Evolutionary conservation across 139 green algal species (phyloP), one percentile per base, ranked within the genome.

Genomic region (Picochlorum sp.): DNA sequence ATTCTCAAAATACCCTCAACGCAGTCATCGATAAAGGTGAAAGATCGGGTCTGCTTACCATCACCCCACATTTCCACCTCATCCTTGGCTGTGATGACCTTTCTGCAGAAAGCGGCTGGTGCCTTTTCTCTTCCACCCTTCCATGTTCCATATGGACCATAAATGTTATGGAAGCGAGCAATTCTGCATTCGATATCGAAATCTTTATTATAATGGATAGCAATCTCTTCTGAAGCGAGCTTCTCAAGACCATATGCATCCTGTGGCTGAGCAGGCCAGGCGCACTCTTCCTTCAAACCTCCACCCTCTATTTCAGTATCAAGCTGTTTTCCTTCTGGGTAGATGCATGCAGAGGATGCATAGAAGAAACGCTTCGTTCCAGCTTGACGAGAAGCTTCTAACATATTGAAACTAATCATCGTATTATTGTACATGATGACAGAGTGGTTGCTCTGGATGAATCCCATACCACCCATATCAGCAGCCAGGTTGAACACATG

Each of bases 391-490:
- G 83, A 73, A 24, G 91, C 94, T 81, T 99, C 94, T 54, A 99
- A 61, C 82, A 98, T 88, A 82, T 99, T 97, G 86, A 98, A 96
- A 55, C 71, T 87, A 75, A 98, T 93, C 91, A 99, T 97, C 30
- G 89, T 97, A 83, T 99, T 99, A 87, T 99, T 99, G 84, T 98
- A 98, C 55, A 99, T 82, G 79, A 99, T 99, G 55, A 98, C 92
- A 0, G 84, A 92, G 82, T 99, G 92, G 77, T 99, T 99, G 71
- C 77, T 92, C 81, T 99, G 94, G 77, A 99, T 99, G 84, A 99
- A 99, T 69, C 94, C 94, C 94, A 99, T 99, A 76, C 94, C 94
- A 30, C 94, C 94, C 94, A 99, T 99, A 74, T 99, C 94, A 13
- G 94, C 94, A 45, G 94, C 94, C 7, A 99, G 76, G 85, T 98